A percentile compares a stretch with the other conserved stretches of the same genome.
Evolutionary conservation across 116 monocot species (phyloP).

Genomic region (Phalaenopsis hybrid): DNA sequence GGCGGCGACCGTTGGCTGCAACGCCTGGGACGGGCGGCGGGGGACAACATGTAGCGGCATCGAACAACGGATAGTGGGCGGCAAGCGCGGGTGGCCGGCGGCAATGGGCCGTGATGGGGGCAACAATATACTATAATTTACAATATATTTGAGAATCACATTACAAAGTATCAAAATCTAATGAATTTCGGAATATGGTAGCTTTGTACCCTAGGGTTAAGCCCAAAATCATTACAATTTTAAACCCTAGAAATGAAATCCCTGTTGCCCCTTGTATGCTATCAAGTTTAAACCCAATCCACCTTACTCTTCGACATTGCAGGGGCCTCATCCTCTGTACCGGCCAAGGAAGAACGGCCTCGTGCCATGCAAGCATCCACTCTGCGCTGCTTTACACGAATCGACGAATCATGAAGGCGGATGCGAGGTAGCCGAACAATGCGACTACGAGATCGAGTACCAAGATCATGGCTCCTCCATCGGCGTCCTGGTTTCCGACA

Average conservation of each 20-base stretch:
- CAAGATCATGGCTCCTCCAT: slow-evolving; percentile 61
- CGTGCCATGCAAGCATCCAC: slow-evolving; percentile 56
- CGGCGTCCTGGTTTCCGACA: slow-evolving; percentile 75
- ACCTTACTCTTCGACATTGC: not conserved
- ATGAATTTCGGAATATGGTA: no score
- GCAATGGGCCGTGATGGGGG: no score
- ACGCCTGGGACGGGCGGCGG: no score
- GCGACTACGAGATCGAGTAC: slow-evolving; percentile 78
- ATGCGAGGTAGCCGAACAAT: slow-evolving; percentile 37
- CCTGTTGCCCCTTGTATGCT: not conserved
- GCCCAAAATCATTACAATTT: no score
- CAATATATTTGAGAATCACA: no score
- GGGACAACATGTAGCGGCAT: no score
- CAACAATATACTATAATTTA: no score
- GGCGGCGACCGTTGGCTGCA: no score
- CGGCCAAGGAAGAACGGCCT: slow-evolving; percentile 52
- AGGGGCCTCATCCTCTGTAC: slow-evolving; percentile 80
- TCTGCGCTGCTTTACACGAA: slow-evolving; percentile 50
- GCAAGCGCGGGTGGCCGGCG: no score
- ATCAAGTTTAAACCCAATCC: not conserved
- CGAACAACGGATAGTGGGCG: no score
- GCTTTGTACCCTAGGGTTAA: no score
- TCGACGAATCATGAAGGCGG: slow-evolving; percentile 10
- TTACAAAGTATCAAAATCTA: no score
- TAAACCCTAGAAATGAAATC: not conserved